Evolutionary conservation across 148 eudicot genomes (phyloP).

Genomic region (Polygonum maritimum): DNA sequence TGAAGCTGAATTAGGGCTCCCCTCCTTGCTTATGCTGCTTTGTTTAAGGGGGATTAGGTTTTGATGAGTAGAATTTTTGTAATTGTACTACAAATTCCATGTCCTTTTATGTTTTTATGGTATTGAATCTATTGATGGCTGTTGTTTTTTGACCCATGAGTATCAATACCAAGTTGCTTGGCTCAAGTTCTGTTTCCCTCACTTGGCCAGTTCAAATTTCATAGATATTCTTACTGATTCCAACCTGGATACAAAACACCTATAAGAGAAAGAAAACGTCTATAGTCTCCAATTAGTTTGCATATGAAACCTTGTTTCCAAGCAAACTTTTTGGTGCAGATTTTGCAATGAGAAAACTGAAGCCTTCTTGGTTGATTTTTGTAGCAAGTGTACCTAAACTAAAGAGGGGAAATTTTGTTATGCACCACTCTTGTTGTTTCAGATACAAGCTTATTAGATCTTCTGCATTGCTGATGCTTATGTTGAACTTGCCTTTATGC

Average conservation of each 20-base stretch:
- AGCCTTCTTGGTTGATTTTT: not conserved
- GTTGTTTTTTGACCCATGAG: not conserved
- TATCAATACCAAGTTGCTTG: not conserved
- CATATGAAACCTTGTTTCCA: not conserved
- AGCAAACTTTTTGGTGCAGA: not conserved
- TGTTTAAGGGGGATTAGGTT: not conserved
- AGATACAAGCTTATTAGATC: not conserved
- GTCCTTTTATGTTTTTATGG: not conserved
- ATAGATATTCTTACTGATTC: not conserved
- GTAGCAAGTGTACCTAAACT: not conserved
- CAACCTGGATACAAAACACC: not conserved
- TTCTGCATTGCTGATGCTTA: not conserved
- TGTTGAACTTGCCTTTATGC: slow-evolving; percentile 14
- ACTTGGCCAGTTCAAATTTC: no score
- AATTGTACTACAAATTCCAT: not conserved
- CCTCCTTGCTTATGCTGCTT: not conserved
- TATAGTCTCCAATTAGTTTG: not conserved
- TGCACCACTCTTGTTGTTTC: not conserved
- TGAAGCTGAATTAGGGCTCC: no score
- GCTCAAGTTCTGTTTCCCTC: no score
- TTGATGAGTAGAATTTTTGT: not conserved
- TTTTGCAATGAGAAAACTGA: not conserved
- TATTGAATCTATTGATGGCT: not conserved
- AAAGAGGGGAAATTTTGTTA: not conserved
- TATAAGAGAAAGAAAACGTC: not conserved